phyloP scores from a whole-genome alignment of 176 grass and related monocot species.

The Musa troglodytarum region DNA sequence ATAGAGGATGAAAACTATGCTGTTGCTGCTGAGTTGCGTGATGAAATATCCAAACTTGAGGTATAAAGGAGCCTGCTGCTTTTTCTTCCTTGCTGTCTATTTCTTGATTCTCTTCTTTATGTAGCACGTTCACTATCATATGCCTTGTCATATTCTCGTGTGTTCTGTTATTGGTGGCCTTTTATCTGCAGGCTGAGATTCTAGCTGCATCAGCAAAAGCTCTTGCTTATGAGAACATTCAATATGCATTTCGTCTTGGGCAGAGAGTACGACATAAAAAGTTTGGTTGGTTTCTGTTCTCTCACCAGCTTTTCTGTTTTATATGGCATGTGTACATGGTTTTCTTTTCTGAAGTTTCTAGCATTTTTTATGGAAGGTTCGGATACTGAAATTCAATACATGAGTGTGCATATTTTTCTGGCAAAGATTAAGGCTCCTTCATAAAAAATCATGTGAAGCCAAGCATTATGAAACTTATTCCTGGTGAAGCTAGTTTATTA shows the following conservation, averaged over 20 bases:
- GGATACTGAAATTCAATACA: not conserved
- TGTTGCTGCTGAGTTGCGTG: constrained; percentile 67
- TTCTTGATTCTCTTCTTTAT: constrained; percentile 19
- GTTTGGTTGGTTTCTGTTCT: constrained; percentile 55
- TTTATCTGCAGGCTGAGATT: constrained; percentile 56
- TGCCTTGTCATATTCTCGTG: not conserved
- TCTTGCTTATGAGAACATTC: constrained; percentile 61
- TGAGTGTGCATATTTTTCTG: too few species aligned
- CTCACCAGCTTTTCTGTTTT: constrained; percentile 5
- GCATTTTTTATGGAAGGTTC: not conserved
- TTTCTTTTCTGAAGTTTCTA: not conserved
- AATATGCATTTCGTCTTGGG: constrained; percentile 91
- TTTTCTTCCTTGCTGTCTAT: constrained; percentile 7
- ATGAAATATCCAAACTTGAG: constrained; percentile 81
- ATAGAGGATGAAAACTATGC: constrained; percentile 83
- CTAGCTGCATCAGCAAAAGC: constrained; percentile 83
- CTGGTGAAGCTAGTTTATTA: not conserved
- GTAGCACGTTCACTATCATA: constrained; percentile 2
- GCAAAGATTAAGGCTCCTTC: too few species aligned
- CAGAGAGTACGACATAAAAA: constrained; percentile 79
- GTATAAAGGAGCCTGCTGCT: constrained; percentile 30
- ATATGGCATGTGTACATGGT: not conserved
- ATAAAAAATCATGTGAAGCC: too few species aligned
- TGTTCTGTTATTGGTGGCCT: not conserved
- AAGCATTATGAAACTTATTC: too few species aligned